Evolutionary conservation across 768 basidiomycete genomes (phyloP).

Genomic region (Suillus alpinus): DNA sequence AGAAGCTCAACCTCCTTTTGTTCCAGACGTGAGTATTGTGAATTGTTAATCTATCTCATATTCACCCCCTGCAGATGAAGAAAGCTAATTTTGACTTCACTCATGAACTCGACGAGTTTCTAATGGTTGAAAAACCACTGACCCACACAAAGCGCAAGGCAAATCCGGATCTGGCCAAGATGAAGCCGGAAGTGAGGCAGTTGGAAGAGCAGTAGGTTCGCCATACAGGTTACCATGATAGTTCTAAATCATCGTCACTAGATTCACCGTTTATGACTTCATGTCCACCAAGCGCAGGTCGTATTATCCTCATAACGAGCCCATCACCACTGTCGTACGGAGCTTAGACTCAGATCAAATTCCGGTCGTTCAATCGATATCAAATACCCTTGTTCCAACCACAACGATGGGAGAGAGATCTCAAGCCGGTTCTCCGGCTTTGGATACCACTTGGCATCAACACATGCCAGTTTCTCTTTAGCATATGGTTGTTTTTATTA

Average conservation of each 20-base stretch:
- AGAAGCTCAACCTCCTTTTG: slow-evolving; percentile 74
- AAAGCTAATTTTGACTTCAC: slow-evolving; percentile 98
- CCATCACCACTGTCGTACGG: slow-evolving; percentile 36
- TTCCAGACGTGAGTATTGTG: slow-evolving; percentile 79
- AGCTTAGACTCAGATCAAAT: slow-evolving; percentile 28
- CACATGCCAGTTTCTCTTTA: slow-evolving; percentile 42
- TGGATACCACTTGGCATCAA: slow-evolving; percentile 33
- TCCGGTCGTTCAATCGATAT: slow-evolving; percentile 32
- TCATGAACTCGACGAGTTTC: slow-evolving; percentile 95
- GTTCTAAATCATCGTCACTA: slow-evolving; percentile 28
- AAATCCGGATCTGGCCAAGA: slow-evolving; percentile 78
- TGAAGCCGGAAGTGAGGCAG: slow-evolving; percentile 88
- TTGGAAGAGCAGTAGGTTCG: slow-evolving; percentile 84
- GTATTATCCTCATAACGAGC: slow-evolving; percentile 86
- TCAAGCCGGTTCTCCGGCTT: slow-evolving; percentile 37
- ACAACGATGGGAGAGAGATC: slow-evolving; percentile 43
- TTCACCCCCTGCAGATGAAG: slow-evolving; percentile 59
- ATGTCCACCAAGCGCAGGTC: slow-evolving; percentile 66
- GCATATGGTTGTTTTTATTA: slow-evolving; percentile 10
- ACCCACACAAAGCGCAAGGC: slow-evolving; percentile 92
- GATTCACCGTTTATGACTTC: slow-evolving; percentile 91
- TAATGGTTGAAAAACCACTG: slow-evolving; percentile 97
- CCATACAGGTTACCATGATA: neutral
- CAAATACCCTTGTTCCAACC: slow-evolving; percentile 41
- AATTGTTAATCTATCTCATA: slow-evolving; percentile 1